Base-by-base conservation (phyloP, 106 monocot species). In the Acorus gramineus region DNA sequence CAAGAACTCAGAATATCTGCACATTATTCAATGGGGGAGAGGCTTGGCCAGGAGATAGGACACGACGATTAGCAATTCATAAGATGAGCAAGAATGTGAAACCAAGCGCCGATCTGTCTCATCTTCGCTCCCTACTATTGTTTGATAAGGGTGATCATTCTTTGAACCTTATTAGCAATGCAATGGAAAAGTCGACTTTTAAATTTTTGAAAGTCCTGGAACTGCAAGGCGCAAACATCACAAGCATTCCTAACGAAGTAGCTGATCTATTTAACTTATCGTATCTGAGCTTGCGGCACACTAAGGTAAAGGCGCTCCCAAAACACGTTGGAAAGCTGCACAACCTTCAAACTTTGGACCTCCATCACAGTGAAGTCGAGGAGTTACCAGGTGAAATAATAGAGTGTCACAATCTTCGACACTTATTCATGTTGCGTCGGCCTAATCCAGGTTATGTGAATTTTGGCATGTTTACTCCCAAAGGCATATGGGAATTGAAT, bases 151-250 rank as follows among this genome's bases (percentile, higher is more conserved):
- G 3, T 3, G 8, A 9, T 42, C 4, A 11, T 55, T 14, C 9
- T 0, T 51, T 62, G 0, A 28, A 28, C 0, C 1, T 28, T 28
- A 28, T 28, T 28, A 28, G 28, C 28, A 28, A 28, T 42, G 7
- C 6, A 3, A 55, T 9, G 5, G 28, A 28, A 28, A 1, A 28
- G 28, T 5, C 11, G 2, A 28, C 6, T 2, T 4, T 69, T 51
- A 55, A 54, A 4, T 10, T 75, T 2, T 9, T 75, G 10, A 69
- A 62, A 28, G 61, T 75, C 6, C 55, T 75, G 47, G 62, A 75
- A 11, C 7, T 75, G 11, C 9, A 63, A 42, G 68, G 62, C 8
- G 53, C 42, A 42, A 44, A 10, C 4, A 13, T 2, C 46, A 43
- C 52, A 5, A 46, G 2, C 4, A 4, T 45, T 10, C 10, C 69